Conservation (phyloP, 2,329 filamentous ascomycete genomes). For the Penicillium psychrosexuale region DNA sequence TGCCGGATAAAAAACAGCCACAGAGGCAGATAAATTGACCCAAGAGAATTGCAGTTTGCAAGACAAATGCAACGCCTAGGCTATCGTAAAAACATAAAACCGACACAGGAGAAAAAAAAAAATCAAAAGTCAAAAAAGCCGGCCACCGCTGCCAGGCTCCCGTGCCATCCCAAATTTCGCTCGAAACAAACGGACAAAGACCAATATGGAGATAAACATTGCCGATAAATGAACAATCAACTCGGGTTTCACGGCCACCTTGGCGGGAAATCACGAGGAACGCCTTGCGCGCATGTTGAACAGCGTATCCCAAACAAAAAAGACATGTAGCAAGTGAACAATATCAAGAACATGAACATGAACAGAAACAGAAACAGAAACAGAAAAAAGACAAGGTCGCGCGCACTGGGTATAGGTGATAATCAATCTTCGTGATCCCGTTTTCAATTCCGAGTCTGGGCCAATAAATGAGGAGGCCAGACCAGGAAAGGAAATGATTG, state of each 20-base stretch:
- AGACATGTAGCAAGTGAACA: not conserved
- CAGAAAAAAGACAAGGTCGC: not conserved
- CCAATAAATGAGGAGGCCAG: not conserved
- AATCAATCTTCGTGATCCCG: slow-evolving; percentile 12
- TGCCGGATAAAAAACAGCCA: not conserved
- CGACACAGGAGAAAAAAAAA: no score
- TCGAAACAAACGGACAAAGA: slow-evolving; percentile 1
- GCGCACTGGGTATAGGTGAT: slow-evolving; percentile 11
- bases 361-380: not conserved
- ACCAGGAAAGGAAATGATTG: slow-evolving; percentile 2
- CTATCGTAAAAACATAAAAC: not conserved
- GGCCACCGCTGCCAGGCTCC: not conserved
- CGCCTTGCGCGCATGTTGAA: not conserved
- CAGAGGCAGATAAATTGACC: not conserved
- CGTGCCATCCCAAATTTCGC: not conserved
- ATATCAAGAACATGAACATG: not conserved
- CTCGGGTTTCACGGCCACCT: not conserved
- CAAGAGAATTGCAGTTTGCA: not conserved
- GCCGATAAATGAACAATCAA: not conserved
- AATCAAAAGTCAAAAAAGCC: not conserved
- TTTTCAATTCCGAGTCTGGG: not conserved
- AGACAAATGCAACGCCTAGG: not conserved
- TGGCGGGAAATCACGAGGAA: not conserved
- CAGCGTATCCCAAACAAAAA: not conserved
- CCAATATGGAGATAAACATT: not conserved